Percentiles rank a stretch among this genome's conserved stretches.
These are phyloP conservation scores for Amanita polypyramis DNA, from an alignment of 768 basidiomycete genomes.

Conservation along the genomic window DNA sequence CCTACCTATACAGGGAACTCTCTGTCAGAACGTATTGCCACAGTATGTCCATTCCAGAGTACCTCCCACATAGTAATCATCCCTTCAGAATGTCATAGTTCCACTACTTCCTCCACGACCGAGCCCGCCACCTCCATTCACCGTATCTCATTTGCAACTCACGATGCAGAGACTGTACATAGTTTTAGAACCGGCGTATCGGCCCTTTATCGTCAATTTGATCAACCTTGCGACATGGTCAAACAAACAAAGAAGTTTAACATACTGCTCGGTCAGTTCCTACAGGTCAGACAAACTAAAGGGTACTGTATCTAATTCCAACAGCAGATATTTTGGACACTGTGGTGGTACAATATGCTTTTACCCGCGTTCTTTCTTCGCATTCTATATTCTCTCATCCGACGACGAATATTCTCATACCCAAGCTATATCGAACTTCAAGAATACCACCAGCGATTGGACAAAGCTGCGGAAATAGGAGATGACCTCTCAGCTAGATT, in stretches of 20 bases:
- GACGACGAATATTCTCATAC: conserved; percentile 39
- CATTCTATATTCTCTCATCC: conserved; percentile 36
- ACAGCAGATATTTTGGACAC: conserved; percentile 45
- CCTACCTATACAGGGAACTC: not conserved
- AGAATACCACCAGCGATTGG: conserved; percentile 37
- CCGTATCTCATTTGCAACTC: conserved; percentile 40
- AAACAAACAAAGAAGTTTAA: conserved; percentile 32
- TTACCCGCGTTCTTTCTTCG: conserved; percentile 39
- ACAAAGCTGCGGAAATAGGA: conserved; percentile 41
- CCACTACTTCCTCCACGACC: conserved; percentile 32
- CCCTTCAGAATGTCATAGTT: conserved; percentile 24
- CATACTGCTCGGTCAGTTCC: conserved; percentile 40
- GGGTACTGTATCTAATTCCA: not conserved
- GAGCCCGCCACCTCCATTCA: conserved; percentile 32
- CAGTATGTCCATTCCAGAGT: not conserved
- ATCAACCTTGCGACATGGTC: conserved; percentile 45
- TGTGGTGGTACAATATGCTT: conserved; percentile 53
- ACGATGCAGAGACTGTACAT: conserved; percentile 47
- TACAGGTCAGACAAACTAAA: not conserved
- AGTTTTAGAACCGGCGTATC: conserved; percentile 37
- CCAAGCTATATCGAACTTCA: conserved; percentile 45
- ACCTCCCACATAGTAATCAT: not conserved
- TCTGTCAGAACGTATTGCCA: not conserved
- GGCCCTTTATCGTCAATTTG: conserved; percentile 29
- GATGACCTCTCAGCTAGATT: conserved; percentile 36